Evolutionary conservation across 805 yeast genomes (phyloP).

Genomic region (Saccharomycopsis amapae): DNA sequence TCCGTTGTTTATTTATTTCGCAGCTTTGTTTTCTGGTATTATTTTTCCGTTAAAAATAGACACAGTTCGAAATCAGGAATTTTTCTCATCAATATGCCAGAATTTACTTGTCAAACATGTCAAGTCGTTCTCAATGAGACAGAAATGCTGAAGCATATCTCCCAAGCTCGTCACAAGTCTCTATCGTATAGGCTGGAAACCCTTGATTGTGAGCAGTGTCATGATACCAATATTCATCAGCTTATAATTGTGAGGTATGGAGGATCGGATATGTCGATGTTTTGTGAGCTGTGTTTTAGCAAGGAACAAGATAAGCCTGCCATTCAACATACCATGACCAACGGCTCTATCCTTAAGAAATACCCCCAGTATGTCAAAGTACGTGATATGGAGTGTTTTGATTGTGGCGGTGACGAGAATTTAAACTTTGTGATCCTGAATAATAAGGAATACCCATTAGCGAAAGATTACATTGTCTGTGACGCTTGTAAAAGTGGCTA

Average conservation of each 20-base stretch:
- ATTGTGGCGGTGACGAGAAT: conserved; percentile 37
- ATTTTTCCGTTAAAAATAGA: too few relatives aligned
- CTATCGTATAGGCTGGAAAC: conserved; percentile 34
- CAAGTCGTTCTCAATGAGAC: conserved; percentile 29
- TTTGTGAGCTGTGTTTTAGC: conserved; percentile 40
- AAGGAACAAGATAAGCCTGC: conserved; percentile 40
- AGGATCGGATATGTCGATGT: conserved; percentile 44
- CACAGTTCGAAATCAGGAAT: too few relatives aligned
- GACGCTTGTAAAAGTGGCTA: conserved; percentile 33
- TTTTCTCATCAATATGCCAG: too few relatives aligned
- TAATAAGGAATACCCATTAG: background rate
- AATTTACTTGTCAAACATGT: conserved; percentile 40
- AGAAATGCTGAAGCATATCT: conserved; percentile 45
- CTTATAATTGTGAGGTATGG: conserved; percentile 46
- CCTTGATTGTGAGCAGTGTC: conserved; percentile 50
- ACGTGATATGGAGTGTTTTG: conserved; percentile 42
- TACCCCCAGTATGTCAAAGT: conserved; percentile 41
- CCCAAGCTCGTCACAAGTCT: conserved; percentile 46
- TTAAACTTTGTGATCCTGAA: conserved; percentile 31
- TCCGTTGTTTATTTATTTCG: too few relatives aligned
- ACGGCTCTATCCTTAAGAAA: conserved; percentile 48
- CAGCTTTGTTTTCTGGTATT: too few relatives aligned
- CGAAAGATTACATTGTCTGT: conserved; percentile 33
- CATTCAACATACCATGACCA: conserved; percentile 43
- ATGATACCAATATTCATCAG: conserved; percentile 46